Conservation (phyloP, 441 rosid genomes). For the Adansonia rubrostipa region DNA sequence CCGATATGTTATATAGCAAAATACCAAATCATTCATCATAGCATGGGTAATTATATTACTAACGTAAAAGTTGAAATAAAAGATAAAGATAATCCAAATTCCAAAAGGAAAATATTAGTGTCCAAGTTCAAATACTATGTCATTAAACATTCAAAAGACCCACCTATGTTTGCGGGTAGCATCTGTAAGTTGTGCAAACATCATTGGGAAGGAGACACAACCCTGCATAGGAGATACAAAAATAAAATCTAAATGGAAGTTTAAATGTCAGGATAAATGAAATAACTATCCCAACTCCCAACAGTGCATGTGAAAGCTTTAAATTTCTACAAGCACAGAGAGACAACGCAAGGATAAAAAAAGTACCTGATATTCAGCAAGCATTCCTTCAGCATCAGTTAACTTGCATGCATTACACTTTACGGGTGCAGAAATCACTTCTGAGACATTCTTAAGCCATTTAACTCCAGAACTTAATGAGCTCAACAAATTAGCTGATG, state of each 20-base stretch:
- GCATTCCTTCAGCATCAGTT: conserved; percentile 60
- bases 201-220: conserved; percentile 44
- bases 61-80: conserved; percentile 4
- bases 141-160: conserved; percentile 35
- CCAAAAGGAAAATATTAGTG: conserved; percentile 13
- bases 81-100: conserved; percentile 14
- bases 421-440: conserved; percentile 40
- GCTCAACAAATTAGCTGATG: conserved; percentile 43
- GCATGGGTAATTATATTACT: background rate
- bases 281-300: conserved; percentile 10
- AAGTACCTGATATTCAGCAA: conserved; percentile 55
- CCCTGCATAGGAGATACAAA: conserved; percentile 43
- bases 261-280: conserved; percentile 18
- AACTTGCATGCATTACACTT: conserved; percentile 48
- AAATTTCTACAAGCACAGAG: background rate
- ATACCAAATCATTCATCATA: conserved; percentile 3
- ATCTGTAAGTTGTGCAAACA: conserved; percentile 49
- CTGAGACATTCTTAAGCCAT: conserved; percentile 66
- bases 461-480: conserved; percentile 47
- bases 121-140: conserved; percentile 9
- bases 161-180: conserved; percentile 60
- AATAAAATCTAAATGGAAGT: conserved; percentile 16
- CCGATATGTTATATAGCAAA: background rate
- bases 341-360: conserved; percentile 7
- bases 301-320: background rate